A percentile compares a stretch with the other conserved stretches of the same genome.
Conservation (phyloP, 345 rosid genomes). For the Eucalyptus rudis region DNA sequence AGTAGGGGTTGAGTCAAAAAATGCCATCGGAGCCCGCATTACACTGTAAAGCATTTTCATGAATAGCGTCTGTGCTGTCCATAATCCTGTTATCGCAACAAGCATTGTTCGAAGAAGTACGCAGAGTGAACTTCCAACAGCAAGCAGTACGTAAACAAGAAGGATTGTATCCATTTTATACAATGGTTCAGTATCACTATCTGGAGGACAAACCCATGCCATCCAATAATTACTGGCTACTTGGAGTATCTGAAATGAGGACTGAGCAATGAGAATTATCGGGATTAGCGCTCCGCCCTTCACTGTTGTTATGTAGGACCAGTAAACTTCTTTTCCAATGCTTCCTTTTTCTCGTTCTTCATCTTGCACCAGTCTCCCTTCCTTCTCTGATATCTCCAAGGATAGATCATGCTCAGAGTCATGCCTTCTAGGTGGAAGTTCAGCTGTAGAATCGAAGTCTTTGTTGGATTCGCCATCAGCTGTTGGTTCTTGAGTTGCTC, state of each 20-base stretch:
- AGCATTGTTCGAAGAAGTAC: constrained; percentile 58
- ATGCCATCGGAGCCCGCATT: constrained; percentile 77
- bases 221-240: constrained; percentile 90
- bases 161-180: constrained; percentile 41
- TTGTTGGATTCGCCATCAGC: constrained; percentile 18
- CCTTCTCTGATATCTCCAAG: constrained; percentile 40
- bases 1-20: constrained; percentile 88
- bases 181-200: constrained; percentile 31
- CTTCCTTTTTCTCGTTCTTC: constrained; percentile 89
- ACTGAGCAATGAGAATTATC: constrained; percentile 69
- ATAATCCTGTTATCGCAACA: constrained; percentile 55
- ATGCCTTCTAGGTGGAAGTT: constrained; percentile 17
- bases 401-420: constrained; percentile 49
- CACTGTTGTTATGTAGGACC: constrained; percentile 61
- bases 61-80: constrained; percentile 71
- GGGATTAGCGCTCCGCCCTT: constrained; percentile 72
- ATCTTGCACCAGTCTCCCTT: constrained; percentile 79
- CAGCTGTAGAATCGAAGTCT: constrained; percentile 18
- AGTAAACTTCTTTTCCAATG: constrained; percentile 77
- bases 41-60: constrained; percentile 60
- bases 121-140: constrained; percentile 60
- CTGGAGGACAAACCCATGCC: constrained; percentile 84
- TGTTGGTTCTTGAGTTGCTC: constrained; percentile 14
- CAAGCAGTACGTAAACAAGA: constrained; percentile 52
- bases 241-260: constrained; percentile 72